Evolutionary conservation across 208 protist genomes (phyloP), one percentile per base, ranked within the genome.

Genomic region (Crithidia expoeki): DNA sequence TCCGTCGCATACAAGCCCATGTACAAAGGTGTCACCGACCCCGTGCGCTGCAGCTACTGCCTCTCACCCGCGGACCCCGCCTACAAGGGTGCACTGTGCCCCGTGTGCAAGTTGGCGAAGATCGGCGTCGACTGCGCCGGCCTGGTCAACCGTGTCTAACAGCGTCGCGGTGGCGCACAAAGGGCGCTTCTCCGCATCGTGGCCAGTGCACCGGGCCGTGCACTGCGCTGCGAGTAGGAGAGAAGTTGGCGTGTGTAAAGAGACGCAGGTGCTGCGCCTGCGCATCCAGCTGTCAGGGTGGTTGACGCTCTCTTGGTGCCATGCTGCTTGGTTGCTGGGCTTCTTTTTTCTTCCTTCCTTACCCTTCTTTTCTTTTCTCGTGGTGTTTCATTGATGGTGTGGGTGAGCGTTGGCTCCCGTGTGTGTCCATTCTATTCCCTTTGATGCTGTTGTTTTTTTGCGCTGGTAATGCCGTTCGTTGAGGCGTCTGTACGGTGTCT

Each of bases 31-130:
- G 85, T 79, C 19, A 71, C 80, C 50, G 80, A 82, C 28, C 69
- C 74, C 2, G 52, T 98, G 51, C 66, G 81, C 28, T 99, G 98
- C 83, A 80, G 94, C 42, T 98, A 93, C 65, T 99, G 98, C 82
- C 55, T 66, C 28, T 86, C 96, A 9, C 68, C 86, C 3, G 98
- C 88, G 32, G 25, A 86, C 14, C 94, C 94, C 17, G 32, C 86
- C 27, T 83, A 84, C 72, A 86, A 83, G 42, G 88, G 86, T 9
- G 72, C 67, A 40, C 33, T 88, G 14, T 98, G 95, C 70, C 69
- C 81, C 2, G 79, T 97, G 7, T 97, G 94, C 80, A 72, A 74
- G 44, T 72, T 97, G 28, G 65, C 85, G 7, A 51, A 75, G 50
- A 76, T 96, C 38, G 94, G 94, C 36, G 80, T 76, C 4, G 79